A percentile compares a stretch with the other conserved stretches of the same genome.
phyloP scores from a whole-genome alignment of 352 stramenopile genomes.

The Phytophthora litchii region DNA sequence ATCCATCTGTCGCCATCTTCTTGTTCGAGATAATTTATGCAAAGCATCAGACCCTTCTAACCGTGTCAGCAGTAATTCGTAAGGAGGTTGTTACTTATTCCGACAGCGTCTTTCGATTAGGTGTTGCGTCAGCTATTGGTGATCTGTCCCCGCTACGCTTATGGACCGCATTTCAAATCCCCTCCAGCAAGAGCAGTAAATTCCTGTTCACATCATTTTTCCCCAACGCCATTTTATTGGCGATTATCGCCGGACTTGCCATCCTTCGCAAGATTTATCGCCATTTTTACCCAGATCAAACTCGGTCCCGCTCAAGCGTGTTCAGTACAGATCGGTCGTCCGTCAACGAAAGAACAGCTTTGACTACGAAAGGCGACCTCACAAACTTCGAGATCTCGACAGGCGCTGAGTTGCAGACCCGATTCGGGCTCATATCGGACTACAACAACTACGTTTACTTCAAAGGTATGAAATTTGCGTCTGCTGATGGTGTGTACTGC shows the following conservation, averaged over 20 bases:
- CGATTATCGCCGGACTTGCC: constrained; percentile 24
- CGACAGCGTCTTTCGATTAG: constrained; percentile 22
- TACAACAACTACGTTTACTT: constrained; percentile 50
- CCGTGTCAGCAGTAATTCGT: constrained; percentile 1
- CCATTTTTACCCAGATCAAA: constrained; percentile 27
- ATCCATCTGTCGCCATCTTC: constrained; percentile 29
- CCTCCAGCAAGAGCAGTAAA: constrained; percentile 5
- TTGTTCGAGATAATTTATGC: constrained; percentile 36
- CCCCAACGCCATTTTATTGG: constrained; percentile 22
- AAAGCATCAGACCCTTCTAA: constrained; percentile 4
- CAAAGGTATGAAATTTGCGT: constrained; percentile 51
- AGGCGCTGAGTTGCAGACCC: constrained; percentile 30
- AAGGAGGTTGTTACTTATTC: constrained; percentile 26
- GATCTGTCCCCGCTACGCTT: constrained; percentile 28
- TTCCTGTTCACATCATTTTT: constrained; percentile 30
- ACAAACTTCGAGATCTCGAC: constrained; percentile 45
- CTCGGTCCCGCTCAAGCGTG: constrained; percentile 6
- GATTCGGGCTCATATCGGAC: constrained; percentile 43
- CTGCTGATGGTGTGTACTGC: constrained; percentile 44
- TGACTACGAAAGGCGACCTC: constrained; percentile 22
- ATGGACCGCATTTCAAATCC: constrained; percentile 32
- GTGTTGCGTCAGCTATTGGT: constrained; percentile 9
- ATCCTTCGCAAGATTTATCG: constrained; percentile 35
- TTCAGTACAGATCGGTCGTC: constrained; percentile 18
- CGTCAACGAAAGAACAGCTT: constrained; percentile 17